Evolutionary conservation across 1,284 basidiomycete species (phyloP).

Genomic region (Marasmius oreades): DNA sequence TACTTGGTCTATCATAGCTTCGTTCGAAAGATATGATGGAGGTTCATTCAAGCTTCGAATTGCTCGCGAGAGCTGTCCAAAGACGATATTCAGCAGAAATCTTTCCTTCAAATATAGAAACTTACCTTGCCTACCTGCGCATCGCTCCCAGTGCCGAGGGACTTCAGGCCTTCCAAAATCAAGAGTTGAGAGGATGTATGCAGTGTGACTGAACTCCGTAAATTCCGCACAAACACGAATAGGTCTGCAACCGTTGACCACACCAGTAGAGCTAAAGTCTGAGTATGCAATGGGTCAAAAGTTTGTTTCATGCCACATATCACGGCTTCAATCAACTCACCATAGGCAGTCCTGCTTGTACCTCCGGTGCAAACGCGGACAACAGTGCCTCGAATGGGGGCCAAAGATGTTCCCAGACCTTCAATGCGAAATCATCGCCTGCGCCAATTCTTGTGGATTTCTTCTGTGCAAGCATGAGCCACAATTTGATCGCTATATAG

Average conservation of each 20-base stretch:
- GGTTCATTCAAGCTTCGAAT: conserved; percentile 47
- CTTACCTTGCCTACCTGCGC: conserved; percentile 46
- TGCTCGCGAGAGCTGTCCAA: conserved; percentile 46
- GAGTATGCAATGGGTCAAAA: not conserved
- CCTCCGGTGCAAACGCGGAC: conserved; percentile 43
- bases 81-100: conserved; percentile 5
- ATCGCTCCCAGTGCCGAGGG: conserved; percentile 39
- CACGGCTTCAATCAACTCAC: conserved; percentile 31
- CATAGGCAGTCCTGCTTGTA: conserved; percentile 39
- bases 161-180: conserved; percentile 45
- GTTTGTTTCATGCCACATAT: too few relatives aligned
- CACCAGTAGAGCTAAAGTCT: conserved; percentile 55
- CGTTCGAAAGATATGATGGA: conserved; percentile 39
- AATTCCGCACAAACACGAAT: conserved; percentile 56
- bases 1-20: conserved; percentile 47
- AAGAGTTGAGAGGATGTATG: conserved; percentile 48
- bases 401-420: conserved; percentile 74
- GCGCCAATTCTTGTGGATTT: conserved; percentile 26
- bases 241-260: conserved; percentile 63
- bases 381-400: conserved; percentile 59
- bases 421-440: conserved; percentile 34
- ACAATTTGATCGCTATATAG: conserved; percentile 64
- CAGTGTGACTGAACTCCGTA: conserved; percentile 50
- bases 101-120: not conserved
- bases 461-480: conserved; percentile 55